Evolutionary conservation across 331 rosid genomes (phyloP).

Genomic region (Rosa hybrid): DNA sequence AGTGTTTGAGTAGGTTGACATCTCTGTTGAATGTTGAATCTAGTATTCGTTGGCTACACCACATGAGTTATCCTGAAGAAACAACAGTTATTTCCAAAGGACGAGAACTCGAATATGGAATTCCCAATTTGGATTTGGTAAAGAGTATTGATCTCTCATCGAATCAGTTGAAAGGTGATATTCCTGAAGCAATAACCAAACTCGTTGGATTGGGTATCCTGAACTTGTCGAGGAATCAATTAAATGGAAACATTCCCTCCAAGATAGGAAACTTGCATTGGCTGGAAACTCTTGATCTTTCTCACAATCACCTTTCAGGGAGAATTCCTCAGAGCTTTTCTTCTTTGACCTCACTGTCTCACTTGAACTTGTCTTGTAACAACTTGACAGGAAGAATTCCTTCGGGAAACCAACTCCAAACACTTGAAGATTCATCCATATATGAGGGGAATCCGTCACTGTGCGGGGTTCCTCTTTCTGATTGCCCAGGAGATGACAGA

Average conservation of each 20-base stretch:
- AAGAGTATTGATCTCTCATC: neutral
- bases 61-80: neutral
- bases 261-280: slow-evolving; percentile 2
- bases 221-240: neutral
- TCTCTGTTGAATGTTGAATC: neutral
- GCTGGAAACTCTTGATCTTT: neutral
- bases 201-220: neutral
- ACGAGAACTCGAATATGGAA: neutral
- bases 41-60: rapidly evolving
- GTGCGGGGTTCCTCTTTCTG: neutral
- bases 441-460: slow-evolving; percentile 1
- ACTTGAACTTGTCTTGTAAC: neutral
- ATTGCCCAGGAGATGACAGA: neutral
- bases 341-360: neutral
- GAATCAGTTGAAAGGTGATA: neutral
- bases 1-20: neutral
- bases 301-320: neutral
- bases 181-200: neutral
- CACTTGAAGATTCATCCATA: neutral
- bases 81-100: neutral
- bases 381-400: neutral
- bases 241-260: slow-evolving; percentile 2
- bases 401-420: neutral
- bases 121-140: neutral
- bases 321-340: neutral